phyloP scores from a whole-genome alignment of 345 rosid species.

The Turnera subulata region DNA sequence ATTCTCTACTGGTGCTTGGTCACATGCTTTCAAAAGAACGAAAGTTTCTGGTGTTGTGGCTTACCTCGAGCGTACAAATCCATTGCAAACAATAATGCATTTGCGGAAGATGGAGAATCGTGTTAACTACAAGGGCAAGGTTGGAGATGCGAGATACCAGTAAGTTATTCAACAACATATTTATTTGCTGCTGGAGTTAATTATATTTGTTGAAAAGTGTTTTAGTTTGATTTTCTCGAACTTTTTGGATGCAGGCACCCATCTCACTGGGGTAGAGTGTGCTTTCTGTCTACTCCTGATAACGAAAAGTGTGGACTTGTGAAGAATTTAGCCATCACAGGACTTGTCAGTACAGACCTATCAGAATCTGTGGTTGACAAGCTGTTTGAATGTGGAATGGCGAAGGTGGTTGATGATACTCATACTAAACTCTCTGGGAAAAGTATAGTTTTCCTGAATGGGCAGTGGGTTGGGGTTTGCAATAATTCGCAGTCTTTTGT shows the following conservation, averaged over 20 bases:
- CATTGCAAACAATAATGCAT: slow-evolving; percentile 76
- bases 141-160: slow-evolving; percentile 98
- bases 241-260: slow-evolving; percentile 62
- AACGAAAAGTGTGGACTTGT: slow-evolving; percentile 99
- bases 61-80: slow-evolving; percentile 79
- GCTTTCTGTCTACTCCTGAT: slow-evolving; percentile 92
- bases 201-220: neutral
- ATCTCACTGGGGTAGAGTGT: slow-evolving; percentile 96
- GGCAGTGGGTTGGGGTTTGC: slow-evolving; percentile 88
- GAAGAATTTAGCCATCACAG: slow-evolving; percentile 76
- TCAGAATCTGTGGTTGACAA: slow-evolving; percentile 42
- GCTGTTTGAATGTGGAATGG: slow-evolving; percentile 64
- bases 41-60: slow-evolving; percentile 93
- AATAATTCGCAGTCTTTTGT: slow-evolving; percentile 55
- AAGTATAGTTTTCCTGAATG: slow-evolving; percentile 69
- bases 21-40: slow-evolving; percentile 70
- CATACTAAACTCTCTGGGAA: slow-evolving; percentile 41
- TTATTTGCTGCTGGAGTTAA: neutral
- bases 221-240: too few species aligned
- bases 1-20: slow-evolving; percentile 98
- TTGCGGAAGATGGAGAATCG: slow-evolving; percentile 80
- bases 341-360: slow-evolving; percentile 59
- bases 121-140: slow-evolving; percentile 82
- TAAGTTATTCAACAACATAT: slow-evolving; percentile 50
- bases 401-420: slow-evolving; percentile 51